Conservation (phyloP, 345 rosid species). For the Ceriops zippeliana region DNA sequence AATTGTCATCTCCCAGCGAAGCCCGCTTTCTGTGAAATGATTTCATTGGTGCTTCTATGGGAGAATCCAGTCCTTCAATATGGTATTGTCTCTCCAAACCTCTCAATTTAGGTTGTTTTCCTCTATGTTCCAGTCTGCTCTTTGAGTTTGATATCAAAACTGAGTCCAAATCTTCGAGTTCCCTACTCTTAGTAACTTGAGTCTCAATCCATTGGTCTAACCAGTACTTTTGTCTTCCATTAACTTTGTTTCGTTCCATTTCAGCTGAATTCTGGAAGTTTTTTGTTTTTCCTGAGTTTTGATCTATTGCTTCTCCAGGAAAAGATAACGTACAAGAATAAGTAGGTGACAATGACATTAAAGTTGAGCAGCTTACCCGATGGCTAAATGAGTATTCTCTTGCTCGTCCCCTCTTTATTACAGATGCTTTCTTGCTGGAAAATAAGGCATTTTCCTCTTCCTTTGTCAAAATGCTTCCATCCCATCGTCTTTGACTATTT, state of each 20-base stretch:
- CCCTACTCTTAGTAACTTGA: constrained; percentile 64
- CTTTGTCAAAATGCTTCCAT: constrained; percentile 73
- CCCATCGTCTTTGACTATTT: constrained; percentile 71
- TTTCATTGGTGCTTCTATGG: constrained; percentile 37
- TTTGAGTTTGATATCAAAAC: constrained; percentile 36
- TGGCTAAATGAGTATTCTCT: constrained; percentile 60
- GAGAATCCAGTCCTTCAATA: constrained; percentile 34
- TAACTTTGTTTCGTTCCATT: constrained; percentile 51
- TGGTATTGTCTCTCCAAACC: constrained; percentile 31
- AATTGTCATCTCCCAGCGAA: constrained; percentile 63
- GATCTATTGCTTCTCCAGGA: background rate
- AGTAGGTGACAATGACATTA: background rate
- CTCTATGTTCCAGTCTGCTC: constrained; percentile 35
- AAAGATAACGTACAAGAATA: background rate
- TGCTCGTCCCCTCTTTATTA: constrained; percentile 56
- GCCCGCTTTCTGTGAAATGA: constrained; percentile 51
- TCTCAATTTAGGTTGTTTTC: constrained; percentile 39
- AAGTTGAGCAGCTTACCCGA: constrained; percentile 42
- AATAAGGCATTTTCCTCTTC: constrained; percentile 61
- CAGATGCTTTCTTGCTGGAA: constrained; percentile 70
- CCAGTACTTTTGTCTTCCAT: constrained; percentile 83
- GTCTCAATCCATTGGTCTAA: constrained; percentile 85
- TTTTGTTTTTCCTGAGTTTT: background rate
- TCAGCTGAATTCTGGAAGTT: constrained; percentile 70
- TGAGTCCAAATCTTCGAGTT: constrained; percentile 74